Percentiles rank a stretch among this genome's conserved stretches.
These are phyloP conservation scores for Artemisia argyi DNA, from an alignment of 129 eudicot genomes.

Conservation along the genomic window DNA sequence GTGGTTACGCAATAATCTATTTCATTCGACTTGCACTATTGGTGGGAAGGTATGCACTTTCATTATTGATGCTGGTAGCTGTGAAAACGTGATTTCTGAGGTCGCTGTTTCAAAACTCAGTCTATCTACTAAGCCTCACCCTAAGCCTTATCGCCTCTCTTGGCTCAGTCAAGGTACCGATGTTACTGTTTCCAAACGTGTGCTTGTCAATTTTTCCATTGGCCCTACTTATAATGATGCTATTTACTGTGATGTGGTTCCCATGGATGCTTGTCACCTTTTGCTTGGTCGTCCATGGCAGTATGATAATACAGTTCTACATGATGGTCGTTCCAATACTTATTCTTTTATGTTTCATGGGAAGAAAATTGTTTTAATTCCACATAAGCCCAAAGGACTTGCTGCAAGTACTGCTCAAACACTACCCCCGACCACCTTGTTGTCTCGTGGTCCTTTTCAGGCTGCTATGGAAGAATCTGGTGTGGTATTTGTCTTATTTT, in stretches of 20 bases:
- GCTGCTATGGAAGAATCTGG: background rate
- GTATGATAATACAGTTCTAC: background rate
- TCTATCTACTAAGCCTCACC: too few relatives aligned
- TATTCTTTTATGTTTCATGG: background rate
- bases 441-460: background rate
- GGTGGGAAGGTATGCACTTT: too few relatives aligned
- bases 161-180: too few relatives aligned
- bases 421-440: too few relatives aligned
- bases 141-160: background rate
- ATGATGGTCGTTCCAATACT: background rate
- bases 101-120: too few relatives aligned
- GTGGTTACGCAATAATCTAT: slow-evolving; percentile 10
- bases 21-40: background rate
- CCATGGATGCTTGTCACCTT: background rate
- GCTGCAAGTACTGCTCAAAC: too few relatives aligned
- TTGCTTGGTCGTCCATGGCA: background rate
- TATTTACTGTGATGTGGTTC: background rate
- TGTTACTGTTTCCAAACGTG: background rate
- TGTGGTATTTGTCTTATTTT: background rate
- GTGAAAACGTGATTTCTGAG: too few relatives aligned
- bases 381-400: background rate
- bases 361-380: background rate
- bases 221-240: background rate
- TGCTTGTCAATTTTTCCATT: background rate
- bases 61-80: too few relatives aligned